Evolutionary conservation across 139 green algal species (phyloP).

Genomic region (Chlorella sorokiniana): DNA sequence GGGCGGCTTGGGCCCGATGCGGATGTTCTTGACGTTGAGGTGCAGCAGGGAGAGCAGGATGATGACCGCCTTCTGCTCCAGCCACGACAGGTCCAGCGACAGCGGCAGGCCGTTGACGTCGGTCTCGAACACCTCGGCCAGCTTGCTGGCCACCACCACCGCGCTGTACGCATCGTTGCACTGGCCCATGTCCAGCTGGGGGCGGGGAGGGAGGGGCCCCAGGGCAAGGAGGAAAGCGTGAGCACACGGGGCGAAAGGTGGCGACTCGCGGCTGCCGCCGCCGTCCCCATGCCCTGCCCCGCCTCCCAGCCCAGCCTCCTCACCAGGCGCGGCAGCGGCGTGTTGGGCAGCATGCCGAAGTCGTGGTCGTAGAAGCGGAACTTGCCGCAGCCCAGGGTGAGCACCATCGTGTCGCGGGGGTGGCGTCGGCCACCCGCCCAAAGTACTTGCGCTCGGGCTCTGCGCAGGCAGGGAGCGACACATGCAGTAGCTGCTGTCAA

Average conservation of each 20-base stretch:
- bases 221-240: neutral
- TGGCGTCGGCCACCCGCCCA: slow-evolving; percentile 21
- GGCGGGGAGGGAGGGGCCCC: neutral
- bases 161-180: slow-evolving; percentile 70
- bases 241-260: neutral
- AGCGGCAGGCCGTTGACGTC: slow-evolving; percentile 81
- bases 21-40: slow-evolving; percentile 78
- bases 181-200: slow-evolving; percentile 75
- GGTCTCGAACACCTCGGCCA: slow-evolving; percentile 76
- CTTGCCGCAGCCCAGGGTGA: slow-evolving; percentile 80
- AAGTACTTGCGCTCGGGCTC: slow-evolving; percentile 42
- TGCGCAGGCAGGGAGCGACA: neutral
- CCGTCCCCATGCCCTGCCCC: slow-evolving; percentile 81
- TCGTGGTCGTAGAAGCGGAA: slow-evolving; percentile 73
- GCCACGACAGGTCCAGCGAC: slow-evolving; percentile 75
- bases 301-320: slow-evolving; percentile 66
- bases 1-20: slow-evolving; percentile 69
- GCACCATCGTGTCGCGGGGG: slow-evolving; percentile 55
- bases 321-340: slow-evolving; percentile 41
- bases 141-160: slow-evolving; percentile 67
- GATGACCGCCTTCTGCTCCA: slow-evolving; percentile 86
- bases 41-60: slow-evolving; percentile 80
- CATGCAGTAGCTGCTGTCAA: neutral
- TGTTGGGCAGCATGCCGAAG: slow-evolving; percentile 20
- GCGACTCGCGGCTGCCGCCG: slow-evolving; percentile 60